Evolutionary conservation across 257 asterid genomes (phyloP), one percentile per base, ranked within the genome.

Genomic region (Solanum neorickii): DNA sequence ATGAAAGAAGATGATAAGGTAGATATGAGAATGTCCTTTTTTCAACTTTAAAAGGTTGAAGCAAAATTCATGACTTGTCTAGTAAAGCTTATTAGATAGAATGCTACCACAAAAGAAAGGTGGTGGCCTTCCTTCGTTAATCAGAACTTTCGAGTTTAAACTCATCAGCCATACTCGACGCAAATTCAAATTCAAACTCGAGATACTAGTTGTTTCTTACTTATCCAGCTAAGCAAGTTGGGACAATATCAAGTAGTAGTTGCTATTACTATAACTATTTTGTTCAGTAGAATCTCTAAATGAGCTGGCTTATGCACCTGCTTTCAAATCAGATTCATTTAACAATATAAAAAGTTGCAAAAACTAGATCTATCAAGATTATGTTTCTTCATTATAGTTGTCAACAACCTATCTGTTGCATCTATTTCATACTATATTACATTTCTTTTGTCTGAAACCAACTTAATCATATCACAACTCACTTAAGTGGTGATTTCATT

Each of bases 111-210:
- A 12, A 56, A 20, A 56, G 31, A 25, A 56, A 56, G 3, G 66
- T 7, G 25, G 66, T 56, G 12, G 1, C 0, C 65, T 18, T 56
- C 1, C 5, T 56, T 2, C 65, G 5, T 18, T 56, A 20, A 56
- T 20, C 2, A 7, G 0, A 56, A 56, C 0, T 56, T 0, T 56
- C 65, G 1, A 1, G 20, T 0, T 56, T n/a, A 0, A 1, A 0
- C 20, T 56, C 65, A 56, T 15, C 18, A 46, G 52, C 15, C 2
- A 5, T 46, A 46, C 15, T 15, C 6, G 1, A 10, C 0, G 1
- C 2, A 2, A 56, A 7, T 18, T 5, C 5, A 20, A 0, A 56
- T 18, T 52, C 60, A 2, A 49, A 49, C 60, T 49, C 60, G 39
- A 16, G 12, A 41, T 80, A 16, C 77, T 18, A 35, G 68, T 80